Evolutionary conservation across 306 rosid genomes (phyloP), one percentile per base, ranked within the genome.

Genomic region (Acacia confusa): DNA sequence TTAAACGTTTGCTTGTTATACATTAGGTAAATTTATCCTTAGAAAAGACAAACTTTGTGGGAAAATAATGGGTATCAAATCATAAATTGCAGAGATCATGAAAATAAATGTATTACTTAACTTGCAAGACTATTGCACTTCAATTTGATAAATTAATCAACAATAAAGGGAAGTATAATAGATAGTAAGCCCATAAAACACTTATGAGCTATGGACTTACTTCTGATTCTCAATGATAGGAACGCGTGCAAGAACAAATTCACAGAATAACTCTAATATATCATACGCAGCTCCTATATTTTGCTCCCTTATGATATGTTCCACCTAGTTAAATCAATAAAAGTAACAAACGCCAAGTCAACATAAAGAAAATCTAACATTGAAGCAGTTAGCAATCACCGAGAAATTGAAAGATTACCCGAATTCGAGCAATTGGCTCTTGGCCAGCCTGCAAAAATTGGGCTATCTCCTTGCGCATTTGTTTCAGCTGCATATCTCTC

Each of bases 391-490:
- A 79, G 61, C 65, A 70, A 43, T 4, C 27, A 41, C 40, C 72
- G 72, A 65, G n/a, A 85, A 79, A 81, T 44, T 64, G 50, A 81
- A 85, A 65, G 3, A 81, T 70, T 91, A 95, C 98, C 91, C 99
- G 87, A 78, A 95, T 95, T 84, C 92, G 88, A 86, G 99, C 97
- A 61, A 95, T 93, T 74, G 97, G 84, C 84, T 95, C 97, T 88
- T 93, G 99, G 79, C 99, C 98, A 66, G 94, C 93, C 90, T 89
- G 99, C 89, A 93, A 79, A 87, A 95, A 93, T 74, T 95, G 99
- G 22, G 93, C 88, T 53, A 95, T 95, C 84, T 93, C 99, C 90
- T 88, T 95, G 76, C 97, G 94, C 98, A 93, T 95, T 69, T 90
- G 93, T 83, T 89, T 93, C 78, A 92, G 86, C 74, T 95, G 98